Base-by-base conservation (phyloP, 2,329 filamentous ascomycete genomes). In the Teratosphaeria destructans region DNA sequence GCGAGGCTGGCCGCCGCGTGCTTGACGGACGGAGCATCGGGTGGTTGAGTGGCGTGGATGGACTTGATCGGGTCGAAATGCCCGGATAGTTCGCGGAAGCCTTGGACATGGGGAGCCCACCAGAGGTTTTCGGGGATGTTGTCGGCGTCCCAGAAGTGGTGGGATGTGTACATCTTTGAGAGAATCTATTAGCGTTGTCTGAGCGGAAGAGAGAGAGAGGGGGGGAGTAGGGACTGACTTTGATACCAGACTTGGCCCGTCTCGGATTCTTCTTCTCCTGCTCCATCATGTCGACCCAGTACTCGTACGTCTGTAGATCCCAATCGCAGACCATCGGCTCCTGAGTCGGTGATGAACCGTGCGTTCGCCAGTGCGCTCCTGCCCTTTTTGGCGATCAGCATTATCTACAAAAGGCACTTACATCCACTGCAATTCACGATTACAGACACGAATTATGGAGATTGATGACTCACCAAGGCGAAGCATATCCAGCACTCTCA, bases 341-440 rank as follows among this genome's bases (percentile, higher is more conserved):
- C 6, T 69, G 61, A 1, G 61, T 49, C 16, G 43, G 43, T 26
- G 55, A 47, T 0, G 66, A 65, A 16, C 76, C 73, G 61, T 78
- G 75, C 2, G 77, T 74, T 39, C 76, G 72, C 77, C 77, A 80
- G 58, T 79, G 75, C 1, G 75, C 78, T 4, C 78, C 78, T 1
- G 78, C 78, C 75, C 76, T 77, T 39, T 57, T 59, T 23, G 3
- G 57, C 14, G 49, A 39, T 54, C 56, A 58, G 34, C 39, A 16
- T 23, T 14, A 19, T 29, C 26, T 26, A 34, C 19, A 16, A 1
- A 29, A 5, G 19, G 16, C 52, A 53, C 12, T 11, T 23, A 27
- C 19, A 19, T 19, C 19, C 19, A 19, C 19, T 19, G 19, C 19
- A 19, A 19, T 19, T 19, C 19, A 19, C 19, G 19, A 19, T 19